Evolutionary conservation across 257 asterid genomes (phyloP), one percentile per base, ranked within the genome.

Genomic region (Cordia subcordata): DNA sequence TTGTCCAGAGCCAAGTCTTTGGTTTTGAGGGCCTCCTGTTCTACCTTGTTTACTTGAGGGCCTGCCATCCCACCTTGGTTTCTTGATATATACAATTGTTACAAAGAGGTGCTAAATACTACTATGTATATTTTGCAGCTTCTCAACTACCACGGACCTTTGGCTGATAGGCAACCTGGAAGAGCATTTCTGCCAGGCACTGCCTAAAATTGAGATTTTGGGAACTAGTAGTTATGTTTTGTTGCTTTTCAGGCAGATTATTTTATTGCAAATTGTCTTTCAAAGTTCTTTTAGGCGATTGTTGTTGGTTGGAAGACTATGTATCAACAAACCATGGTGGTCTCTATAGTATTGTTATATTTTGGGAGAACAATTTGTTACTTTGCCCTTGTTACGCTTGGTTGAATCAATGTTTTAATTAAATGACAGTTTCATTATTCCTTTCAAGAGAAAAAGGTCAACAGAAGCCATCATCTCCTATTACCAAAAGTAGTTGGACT

Each of bases 111-210:
- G 27, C 17, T 33, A 11, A 15, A 5, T 53, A 0, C 16, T 10
- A 8, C 12, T 51, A 18, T 53, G 20, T 53, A 10, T 53, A 5
- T 49, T 4, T 21, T 42, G 47, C 15, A 53, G 57, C 57, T 53
- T 22, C 38, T 53, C 8, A 53, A 53, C 57, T 21, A 8, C 39
- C 57, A 23, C 4, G 57, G 57, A 11, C 38, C 16, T 20, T 53
- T 53, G 57, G 57, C 57, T 1, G 12, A 23, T 8, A 53, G 57
- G 10, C 27, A 53, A 23, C 57, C 57, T 11, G 57, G 57, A 20
- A 21, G 18, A 3, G 57, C 57, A 0, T 20, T 53, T 22, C 35
- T 53, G 38, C 33, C 57, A 22, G 38, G 15, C 35, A 2, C 11
- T 10, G 57, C 14, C 13, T 52, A 20, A 49, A 49, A 12, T 6